These are phyloP conservation scores for Spathaspora passalidarum DNA, from an alignment of 805 yeast genomes.

Conservation along the genomic window DNA sequence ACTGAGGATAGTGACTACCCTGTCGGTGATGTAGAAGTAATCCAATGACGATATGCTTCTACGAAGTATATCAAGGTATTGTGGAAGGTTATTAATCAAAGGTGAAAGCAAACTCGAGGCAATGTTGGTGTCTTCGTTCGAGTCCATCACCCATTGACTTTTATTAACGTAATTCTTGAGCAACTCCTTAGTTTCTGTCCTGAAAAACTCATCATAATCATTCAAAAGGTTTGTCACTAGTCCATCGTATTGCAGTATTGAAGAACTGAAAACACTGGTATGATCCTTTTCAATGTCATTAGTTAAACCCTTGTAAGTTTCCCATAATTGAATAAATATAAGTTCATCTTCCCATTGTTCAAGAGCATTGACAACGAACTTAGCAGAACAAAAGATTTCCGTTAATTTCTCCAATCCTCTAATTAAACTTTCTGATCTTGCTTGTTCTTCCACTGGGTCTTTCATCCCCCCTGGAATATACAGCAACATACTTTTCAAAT, in stretches of 20 bases:
- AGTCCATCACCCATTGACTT: constrained; percentile 24
- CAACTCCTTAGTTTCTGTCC: constrained; percentile 26
- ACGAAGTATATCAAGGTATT: constrained; percentile 21
- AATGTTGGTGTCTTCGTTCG: constrained; percentile 1
- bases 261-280: constrained; percentile 28
- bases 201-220: constrained; percentile 29
- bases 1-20: constrained; percentile 24
- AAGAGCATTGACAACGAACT: constrained; percentile 24
- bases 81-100: constrained; percentile 23
- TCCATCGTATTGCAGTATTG: constrained; percentile 20
- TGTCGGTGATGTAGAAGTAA: constrained; percentile 26
- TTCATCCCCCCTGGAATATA: constrained; percentile 35
- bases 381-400: constrained; percentile 33
- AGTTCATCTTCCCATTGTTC: constrained; percentile 39
- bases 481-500: constrained; percentile 28
- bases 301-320: constrained; percentile 16
- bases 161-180: constrained; percentile 37
- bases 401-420: constrained; percentile 27
- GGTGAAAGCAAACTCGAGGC: constrained; percentile 17
- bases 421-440: constrained; percentile 11
- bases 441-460: constrained; percentile 25
- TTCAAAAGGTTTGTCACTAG: constrained; percentile 16
- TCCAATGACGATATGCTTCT: constrained; percentile 26
- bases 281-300: constrained; percentile 11
- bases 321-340: constrained; percentile 40